phyloP scores from a whole-genome alignment of 2,329 filamentous ascomycete species.

The Aspergillus ruber region DNA sequence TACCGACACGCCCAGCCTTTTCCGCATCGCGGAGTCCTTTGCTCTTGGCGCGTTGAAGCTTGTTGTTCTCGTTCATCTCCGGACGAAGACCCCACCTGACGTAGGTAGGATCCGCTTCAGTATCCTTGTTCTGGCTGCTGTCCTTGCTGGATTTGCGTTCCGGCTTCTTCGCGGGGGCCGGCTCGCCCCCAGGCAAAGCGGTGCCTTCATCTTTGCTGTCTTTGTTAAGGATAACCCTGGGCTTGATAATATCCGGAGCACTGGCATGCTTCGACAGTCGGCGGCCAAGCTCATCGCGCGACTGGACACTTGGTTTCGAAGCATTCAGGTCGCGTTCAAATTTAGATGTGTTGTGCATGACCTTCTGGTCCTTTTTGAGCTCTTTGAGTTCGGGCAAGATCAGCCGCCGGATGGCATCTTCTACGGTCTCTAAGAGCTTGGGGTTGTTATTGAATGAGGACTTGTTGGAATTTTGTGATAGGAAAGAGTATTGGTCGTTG shows the following conservation, averaged over 20 bases:
- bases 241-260: conserved; percentile 55
- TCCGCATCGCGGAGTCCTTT: conserved; percentile 51
- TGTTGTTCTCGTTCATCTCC: conserved; percentile 46
- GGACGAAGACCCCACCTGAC: conserved; percentile 43
- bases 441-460: conserved; percentile 82
- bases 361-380: conserved; percentile 82
- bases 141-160: conserved; percentile 49
- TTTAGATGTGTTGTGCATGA: conserved; percentile 62
- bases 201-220: conserved; percentile 54
- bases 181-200: conserved; percentile 48
- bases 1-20: conserved; percentile 50
- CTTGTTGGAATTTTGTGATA: conserved; percentile 49
- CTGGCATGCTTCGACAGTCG: conserved; percentile 57
- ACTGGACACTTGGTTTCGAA: conserved; percentile 47
- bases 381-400: conserved; percentile 89
- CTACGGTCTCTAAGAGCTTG: conserved; percentile 81
- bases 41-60: conserved; percentile 48
- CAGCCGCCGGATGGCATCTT: conserved; percentile 82
- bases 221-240: conserved; percentile 55
- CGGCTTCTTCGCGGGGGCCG: conserved; percentile 38
- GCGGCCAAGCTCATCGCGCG: conserved; percentile 49
- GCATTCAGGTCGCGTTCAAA: conserved; percentile 61
- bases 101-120: conserved; percentile 30
- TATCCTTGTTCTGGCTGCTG: conserved; percentile 35
- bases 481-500: conserved; percentile 53